Conservation (phyloP, 495 filamentous ascomycete genomes). For the Acidiella bohemica region DNA sequence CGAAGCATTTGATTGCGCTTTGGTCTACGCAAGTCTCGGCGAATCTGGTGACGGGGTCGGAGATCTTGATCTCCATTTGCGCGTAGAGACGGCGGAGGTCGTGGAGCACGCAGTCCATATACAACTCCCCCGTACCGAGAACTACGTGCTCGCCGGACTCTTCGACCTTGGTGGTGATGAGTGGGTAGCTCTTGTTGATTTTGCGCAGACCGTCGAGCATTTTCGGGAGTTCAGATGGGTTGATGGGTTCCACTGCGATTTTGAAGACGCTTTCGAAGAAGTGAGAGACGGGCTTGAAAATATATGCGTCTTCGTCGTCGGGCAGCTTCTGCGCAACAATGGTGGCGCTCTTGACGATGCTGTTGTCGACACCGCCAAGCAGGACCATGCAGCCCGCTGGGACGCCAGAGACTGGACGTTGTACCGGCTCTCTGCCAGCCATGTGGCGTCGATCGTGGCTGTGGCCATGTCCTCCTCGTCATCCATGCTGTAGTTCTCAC, state of each 20-base stretch:
- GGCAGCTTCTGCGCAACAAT: constrained; percentile 69
- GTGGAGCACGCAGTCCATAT: constrained; percentile 98
- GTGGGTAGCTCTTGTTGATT: constrained; percentile 92
- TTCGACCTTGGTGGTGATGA: constrained; percentile 92
- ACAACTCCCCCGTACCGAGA: constrained; percentile 87
- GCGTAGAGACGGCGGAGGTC: constrained; percentile 85
- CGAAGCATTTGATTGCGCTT: constrained; percentile 94
- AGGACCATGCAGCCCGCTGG: constrained; percentile 94
- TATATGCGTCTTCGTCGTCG: constrained; percentile 80
- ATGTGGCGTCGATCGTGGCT: constrained; percentile 78
- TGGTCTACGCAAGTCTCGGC: constrained; percentile 98
- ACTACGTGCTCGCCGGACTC: constrained; percentile 97
- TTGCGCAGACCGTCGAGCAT: constrained; percentile 96
- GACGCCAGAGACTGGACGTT: constrained; percentile 80
- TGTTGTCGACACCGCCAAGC: constrained; percentile 85
- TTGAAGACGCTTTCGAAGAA: constrained; percentile 98
- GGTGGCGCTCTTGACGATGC: constrained; percentile 96
- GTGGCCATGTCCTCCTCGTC: constrained; percentile 95
- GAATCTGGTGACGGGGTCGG: constrained; percentile 93
- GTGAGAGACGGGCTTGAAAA: constrained; percentile 85
- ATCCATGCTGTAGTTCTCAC: constrained; percentile 90
- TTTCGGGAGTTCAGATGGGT: constrained; percentile 95
- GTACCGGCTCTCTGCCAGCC: constrained; percentile 88
- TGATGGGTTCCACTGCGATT: constrained; percentile 94
- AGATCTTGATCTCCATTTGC: constrained; percentile 99